A percentile compares a stretch with the other conserved stretches of the same genome.
phyloP scores from a whole-genome alignment of 139 green algal species.

The Tetradesmus lagerheimii region DNA sequence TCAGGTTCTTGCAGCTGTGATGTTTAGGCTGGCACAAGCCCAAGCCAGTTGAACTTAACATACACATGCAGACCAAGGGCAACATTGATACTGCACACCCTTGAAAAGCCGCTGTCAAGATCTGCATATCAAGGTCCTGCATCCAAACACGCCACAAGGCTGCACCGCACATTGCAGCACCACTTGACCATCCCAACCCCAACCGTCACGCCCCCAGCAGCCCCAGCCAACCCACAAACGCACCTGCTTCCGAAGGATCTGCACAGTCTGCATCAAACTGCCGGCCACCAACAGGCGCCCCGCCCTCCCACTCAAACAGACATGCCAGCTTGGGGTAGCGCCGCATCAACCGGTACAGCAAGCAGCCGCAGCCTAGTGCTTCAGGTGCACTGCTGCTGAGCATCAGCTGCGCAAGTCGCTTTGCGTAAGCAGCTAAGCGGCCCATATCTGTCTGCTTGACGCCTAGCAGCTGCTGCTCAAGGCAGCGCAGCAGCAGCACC shows the following conservation, averaged over 20 bases:
- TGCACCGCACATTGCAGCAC: not conserved
- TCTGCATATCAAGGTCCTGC: no score
- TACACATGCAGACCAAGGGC: no score
- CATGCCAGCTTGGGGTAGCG: conserved; percentile 67
- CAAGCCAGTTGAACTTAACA: no score
- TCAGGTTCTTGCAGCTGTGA: no score
- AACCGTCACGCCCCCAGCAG: no score
- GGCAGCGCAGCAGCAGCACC: conserved; percentile 49
- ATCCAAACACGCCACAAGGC: no score
- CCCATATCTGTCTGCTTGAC: conserved; percentile 59
- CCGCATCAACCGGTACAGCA: conserved; percentile 60
- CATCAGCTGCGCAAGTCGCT: conserved; percentile 56
- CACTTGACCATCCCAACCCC: no score
- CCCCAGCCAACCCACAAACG: no score
- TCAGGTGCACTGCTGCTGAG: conserved; percentile 39
- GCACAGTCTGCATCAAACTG: conserved; percentile 53
- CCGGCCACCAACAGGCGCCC: conserved; percentile 60
- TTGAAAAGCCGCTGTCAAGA: no score
- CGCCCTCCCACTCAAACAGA: conserved; percentile 82
- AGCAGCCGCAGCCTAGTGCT: conserved; percentile 26
- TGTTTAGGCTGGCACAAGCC: no score
- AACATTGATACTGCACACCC: no score
- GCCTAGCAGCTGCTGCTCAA: conserved; percentile 52
- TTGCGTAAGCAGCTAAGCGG: conserved; percentile 62
- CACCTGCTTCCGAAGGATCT: conserved; percentile 65